phyloP scores from a whole-genome alignment of 257 asterid species.

The Linaria vulgaris region DNA sequence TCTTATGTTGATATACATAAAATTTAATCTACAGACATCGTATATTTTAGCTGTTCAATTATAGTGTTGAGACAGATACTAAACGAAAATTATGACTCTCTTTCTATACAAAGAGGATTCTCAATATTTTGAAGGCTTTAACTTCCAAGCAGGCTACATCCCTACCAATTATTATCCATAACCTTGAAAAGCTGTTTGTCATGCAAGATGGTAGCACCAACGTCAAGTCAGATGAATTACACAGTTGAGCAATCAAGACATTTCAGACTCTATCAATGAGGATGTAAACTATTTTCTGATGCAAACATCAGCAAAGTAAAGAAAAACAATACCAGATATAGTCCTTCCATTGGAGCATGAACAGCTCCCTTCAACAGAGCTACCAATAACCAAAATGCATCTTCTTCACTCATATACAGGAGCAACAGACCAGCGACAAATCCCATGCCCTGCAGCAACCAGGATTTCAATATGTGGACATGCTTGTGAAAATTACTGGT shows the following conservation, averaged over 20 bases:
- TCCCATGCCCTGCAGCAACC: slow-evolving; percentile 93
- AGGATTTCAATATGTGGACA: slow-evolving; percentile 22
- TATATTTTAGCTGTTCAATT: too few relatives aligned
- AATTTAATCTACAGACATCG: too few relatives aligned
- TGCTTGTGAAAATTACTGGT: slow-evolving; percentile 17
- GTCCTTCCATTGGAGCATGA: slow-evolving; percentile 98
- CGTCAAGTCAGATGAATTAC: slow-evolving; percentile 9
- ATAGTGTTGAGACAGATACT: too few relatives aligned
- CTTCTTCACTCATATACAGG: slow-evolving; percentile 99
- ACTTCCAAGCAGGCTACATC: neutral
- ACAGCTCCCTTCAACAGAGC: slow-evolving; percentile 99
- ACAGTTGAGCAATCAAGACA: slow-evolving; percentile 5
- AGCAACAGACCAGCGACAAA: slow-evolving; percentile 95
- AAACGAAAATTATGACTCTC: too few relatives aligned
- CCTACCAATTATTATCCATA: neutral
- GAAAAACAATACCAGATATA: slow-evolving; percentile 69
- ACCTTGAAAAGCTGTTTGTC: slow-evolving; percentile 12
- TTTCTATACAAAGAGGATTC: too few relatives aligned
- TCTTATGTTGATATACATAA: too few relatives aligned
- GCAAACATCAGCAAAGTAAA: slow-evolving; percentile 6
- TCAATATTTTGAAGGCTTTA: too few relatives aligned
- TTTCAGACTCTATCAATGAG: slow-evolving; percentile 12
- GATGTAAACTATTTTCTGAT: slow-evolving; percentile 1
- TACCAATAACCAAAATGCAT: slow-evolving; percentile 99
- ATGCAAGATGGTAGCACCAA: neutral